phyloP scores from a whole-genome alignment of 805 yeast species.

The Nakazawaea wyomingensis region DNA sequence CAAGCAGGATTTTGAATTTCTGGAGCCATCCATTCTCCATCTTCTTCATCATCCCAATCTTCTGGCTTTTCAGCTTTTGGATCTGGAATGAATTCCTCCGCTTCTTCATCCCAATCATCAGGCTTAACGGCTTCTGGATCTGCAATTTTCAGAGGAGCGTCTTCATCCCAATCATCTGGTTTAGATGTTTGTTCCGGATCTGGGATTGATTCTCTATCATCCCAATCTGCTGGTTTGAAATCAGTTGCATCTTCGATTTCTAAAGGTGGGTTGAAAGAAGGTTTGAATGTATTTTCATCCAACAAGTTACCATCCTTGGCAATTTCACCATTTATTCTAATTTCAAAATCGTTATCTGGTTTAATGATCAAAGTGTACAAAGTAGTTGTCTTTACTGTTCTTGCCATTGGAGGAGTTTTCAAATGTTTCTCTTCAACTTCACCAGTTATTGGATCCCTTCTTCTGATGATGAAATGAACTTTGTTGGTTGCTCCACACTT shows the following conservation, averaged over 20 bases:
- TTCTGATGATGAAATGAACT: constrained; percentile 69
- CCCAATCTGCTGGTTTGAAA: constrained; percentile 78
- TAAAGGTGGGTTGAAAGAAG: constrained; percentile 62
- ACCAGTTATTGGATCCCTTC: constrained; percentile 50
- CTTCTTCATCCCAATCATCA: constrained; percentile 71
- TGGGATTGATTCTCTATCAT: constrained; percentile 56
- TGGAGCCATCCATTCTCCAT: constrained; percentile 81
- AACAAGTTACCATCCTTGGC: constrained; percentile 66
- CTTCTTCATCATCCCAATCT: constrained; percentile 87
- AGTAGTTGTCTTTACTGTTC: constrained; percentile 49
- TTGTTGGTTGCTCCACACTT: constrained; percentile 77
- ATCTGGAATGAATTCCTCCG: constrained; percentile 54
- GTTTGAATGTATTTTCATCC: constrained; percentile 51
- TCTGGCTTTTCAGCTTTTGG: constrained; percentile 65
- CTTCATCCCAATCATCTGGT: constrained; percentile 85
- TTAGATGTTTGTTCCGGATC: constrained; percentile 62
- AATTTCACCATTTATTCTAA: constrained; percentile 76
- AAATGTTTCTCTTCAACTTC: constrained; percentile 67
- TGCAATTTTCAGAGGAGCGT: constrained; percentile 54
- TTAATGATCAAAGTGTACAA: constrained; percentile 74
- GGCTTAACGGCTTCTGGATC: constrained; percentile 72
- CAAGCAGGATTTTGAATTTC: constrained; percentile 71
- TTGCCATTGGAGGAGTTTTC: constrained; percentile 60
- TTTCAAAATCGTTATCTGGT: constrained; percentile 64
- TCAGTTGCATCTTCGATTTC: constrained; percentile 55